These are phyloP conservation scores for Stemphylium vesicarium DNA, from an alignment of 2,329 filamentous ascomycete species.

Conservation along the genomic window DNA sequence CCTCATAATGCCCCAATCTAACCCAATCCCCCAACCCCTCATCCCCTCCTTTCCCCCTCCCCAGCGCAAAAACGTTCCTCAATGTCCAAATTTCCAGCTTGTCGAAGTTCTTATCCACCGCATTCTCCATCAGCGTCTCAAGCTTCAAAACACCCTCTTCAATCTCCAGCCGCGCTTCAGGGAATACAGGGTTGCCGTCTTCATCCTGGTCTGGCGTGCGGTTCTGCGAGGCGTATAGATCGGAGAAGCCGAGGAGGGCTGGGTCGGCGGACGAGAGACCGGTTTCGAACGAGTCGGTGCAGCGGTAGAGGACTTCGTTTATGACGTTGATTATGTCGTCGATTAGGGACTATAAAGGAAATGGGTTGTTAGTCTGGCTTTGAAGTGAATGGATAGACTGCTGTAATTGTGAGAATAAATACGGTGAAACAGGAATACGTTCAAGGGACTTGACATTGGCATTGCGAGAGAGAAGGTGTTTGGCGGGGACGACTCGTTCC, in stretches of 20 bases:
- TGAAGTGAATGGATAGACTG: too few species aligned
- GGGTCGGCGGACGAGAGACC: slow-evolving; percentile 78
- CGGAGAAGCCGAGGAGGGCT: slow-evolving; percentile 78
- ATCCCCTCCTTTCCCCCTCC: slow-evolving; percentile 63
- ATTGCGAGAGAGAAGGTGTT: slow-evolving; percentile 1
- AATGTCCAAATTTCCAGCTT: slow-evolving; percentile 77
- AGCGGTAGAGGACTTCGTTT: slow-evolving; percentile 90
- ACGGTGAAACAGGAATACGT: background rate
- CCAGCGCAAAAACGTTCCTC: slow-evolving; percentile 68
- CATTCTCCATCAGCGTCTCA: slow-evolving; percentile 58
- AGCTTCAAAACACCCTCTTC: slow-evolving; percentile 72
- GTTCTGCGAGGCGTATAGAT: slow-evolving; percentile 54
- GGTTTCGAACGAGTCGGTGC: slow-evolving; percentile 84
- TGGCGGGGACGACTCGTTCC: slow-evolving; percentile 5
- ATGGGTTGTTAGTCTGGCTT: too few species aligned
- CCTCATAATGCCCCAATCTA: slow-evolving; percentile 83
- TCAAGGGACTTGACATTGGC: background rate
- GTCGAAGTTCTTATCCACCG: slow-evolving; percentile 59
- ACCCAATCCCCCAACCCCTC: slow-evolving; percentile 72
- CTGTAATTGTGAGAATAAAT: too few species aligned
- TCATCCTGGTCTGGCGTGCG: slow-evolving; percentile 52
- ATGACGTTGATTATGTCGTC: slow-evolving; percentile 98
- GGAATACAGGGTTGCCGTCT: slow-evolving; percentile 53
- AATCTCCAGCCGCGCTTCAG: slow-evolving; percentile 71
- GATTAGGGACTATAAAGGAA: slow-evolving; percentile 72